Percentiles rank a stretch among this genome's conserved stretches.
These are phyloP conservation scores for Neoboletus subvelutipes DNA, from an alignment of 768 basidiomycete genomes.

Conservation along the genomic window DNA sequence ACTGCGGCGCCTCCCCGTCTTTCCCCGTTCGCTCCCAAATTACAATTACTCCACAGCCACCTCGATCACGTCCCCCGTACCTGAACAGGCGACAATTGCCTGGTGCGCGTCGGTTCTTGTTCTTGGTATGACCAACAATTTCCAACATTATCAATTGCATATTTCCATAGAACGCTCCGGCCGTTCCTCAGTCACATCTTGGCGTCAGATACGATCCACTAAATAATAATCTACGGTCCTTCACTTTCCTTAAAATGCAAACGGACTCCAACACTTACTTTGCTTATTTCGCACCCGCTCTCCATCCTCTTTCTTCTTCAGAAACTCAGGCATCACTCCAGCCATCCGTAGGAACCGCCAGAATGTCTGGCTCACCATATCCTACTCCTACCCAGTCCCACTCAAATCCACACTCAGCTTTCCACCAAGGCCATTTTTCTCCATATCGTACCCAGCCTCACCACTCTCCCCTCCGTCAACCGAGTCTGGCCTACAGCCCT, in stretches of 20 bases:
- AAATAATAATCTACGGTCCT: slow-evolving; percentile 15
- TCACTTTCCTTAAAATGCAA: slow-evolving; percentile 32
- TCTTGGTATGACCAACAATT: slow-evolving; percentile 36
- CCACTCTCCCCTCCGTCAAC: slow-evolving; percentile 13
- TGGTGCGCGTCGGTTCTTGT: slow-evolving; percentile 32
- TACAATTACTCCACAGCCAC: slow-evolving; percentile 36
- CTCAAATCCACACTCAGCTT: slow-evolving; percentile 16
- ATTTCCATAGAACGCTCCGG: slow-evolving; percentile 35
- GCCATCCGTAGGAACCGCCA: slow-evolving; percentile 13
- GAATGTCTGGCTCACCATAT: slow-evolving; percentile 28
- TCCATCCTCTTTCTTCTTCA: slow-evolving; percentile 16
- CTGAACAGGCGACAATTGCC: slow-evolving; percentile 30
- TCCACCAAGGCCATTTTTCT: slow-evolving; percentile 22
- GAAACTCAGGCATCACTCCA: slow-evolving; percentile 3
- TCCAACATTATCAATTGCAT: slow-evolving; percentile 37
- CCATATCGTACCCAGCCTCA: slow-evolving; percentile 23
- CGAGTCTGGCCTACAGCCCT: slow-evolving; percentile 32
- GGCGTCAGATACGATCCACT: slow-evolving; percentile 23
- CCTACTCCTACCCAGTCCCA: slow-evolving; percentile 17
- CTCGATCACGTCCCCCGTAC: slow-evolving; percentile 32
- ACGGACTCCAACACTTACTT: slow-evolving; percentile 20
- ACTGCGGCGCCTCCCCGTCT: slow-evolving; percentile 19
- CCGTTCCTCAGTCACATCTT: slow-evolving; percentile 23
- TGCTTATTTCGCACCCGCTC: slow-evolving; percentile 25
- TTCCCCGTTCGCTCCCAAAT: slow-evolving; percentile 21